phyloP scores from a whole-genome alignment of 331 rosid genomes.

The Rhamnella rubrinervis region DNA sequence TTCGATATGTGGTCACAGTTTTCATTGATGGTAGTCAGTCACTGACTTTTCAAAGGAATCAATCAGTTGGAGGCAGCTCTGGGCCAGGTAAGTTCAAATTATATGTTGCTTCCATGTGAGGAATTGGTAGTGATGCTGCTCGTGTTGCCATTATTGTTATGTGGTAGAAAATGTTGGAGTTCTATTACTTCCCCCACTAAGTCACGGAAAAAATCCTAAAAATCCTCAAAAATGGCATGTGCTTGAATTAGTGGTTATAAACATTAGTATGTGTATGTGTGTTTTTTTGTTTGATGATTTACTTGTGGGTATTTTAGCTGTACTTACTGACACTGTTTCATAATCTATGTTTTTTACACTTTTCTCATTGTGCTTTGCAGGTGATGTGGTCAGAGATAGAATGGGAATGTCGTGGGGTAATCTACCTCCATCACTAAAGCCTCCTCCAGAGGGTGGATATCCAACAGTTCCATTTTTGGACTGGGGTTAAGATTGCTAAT shows the following conservation, averaged over 20 bases:
- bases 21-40: slow-evolving; percentile 24
- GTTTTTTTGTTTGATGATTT: background rate
- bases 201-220: too few relatives aligned
- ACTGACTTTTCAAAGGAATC: slow-evolving; percentile 31
- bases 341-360: background rate
- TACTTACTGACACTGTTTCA: background rate
- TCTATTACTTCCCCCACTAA: too few relatives aligned
- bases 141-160: background rate
- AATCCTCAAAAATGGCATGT: too few relatives aligned
- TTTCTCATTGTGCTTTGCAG: slow-evolving; percentile 28
- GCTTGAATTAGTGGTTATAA: background rate
- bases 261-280: background rate
- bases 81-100: slow-evolving; percentile 27
- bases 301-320: background rate
- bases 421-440: slow-evolving; percentile 74
- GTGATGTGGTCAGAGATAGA: slow-evolving; percentile 38
- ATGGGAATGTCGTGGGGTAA: slow-evolving; percentile 55
- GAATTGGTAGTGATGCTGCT: background rate
- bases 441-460: slow-evolving; percentile 75
- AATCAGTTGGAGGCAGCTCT: slow-evolving; percentile 20
- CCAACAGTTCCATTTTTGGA: slow-evolving; percentile 54
- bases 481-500: slow-evolving; percentile 49
- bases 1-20: slow-evolving; percentile 17
- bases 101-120: background rate
- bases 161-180: background rate